phyloP scores from a whole-genome alignment of 129 eudicot species.

The Flaveria trinervia region DNA sequence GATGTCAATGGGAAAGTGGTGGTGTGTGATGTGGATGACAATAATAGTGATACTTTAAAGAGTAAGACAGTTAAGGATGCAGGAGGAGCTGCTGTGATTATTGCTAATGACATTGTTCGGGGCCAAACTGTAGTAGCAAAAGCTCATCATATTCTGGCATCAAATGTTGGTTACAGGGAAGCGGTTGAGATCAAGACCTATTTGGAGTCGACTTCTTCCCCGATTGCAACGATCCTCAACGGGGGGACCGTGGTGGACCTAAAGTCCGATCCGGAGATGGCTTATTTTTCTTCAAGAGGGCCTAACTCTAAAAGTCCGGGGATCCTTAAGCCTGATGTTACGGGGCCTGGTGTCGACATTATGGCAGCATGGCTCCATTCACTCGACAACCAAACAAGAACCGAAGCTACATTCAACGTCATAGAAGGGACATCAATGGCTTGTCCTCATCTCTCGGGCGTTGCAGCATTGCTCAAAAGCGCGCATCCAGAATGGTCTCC shows the following conservation, averaged over 20 bases:
- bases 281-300: conserved; percentile 61
- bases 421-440: conserved; percentile 65
- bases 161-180: conserved; percentile 43
- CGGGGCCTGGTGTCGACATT: conserved; percentile 63
- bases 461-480: conserved; percentile 56
- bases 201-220: conserved; percentile 44
- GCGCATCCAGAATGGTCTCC: conserved; percentile 73
- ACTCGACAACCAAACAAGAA: conserved; percentile 27
- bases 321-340: conserved; percentile 58
- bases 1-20: conserved; percentile 31
- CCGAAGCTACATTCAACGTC: conserved; percentile 37
- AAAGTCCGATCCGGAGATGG: conserved; percentile 43
- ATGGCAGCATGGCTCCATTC: conserved; percentile 60
- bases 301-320: conserved; percentile 52
- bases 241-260: conserved; percentile 42
- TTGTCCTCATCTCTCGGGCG: conserved; percentile 64
- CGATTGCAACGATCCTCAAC: conserved; percentile 45
- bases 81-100: conserved; percentile 66
- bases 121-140: conserved; percentile 37
- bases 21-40: conserved; percentile 2
- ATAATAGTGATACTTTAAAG: background rate
- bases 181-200: conserved; percentile 36
- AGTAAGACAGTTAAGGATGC: conserved; percentile 45
- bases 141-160: conserved; percentile 49
- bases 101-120: conserved; percentile 27